A percentile compares a stretch with the other conserved stretches of the same genome.
phyloP scores from a whole-genome alignment of 108 stramenopile genomes.

The Fragilaria crotonensis region DNA sequence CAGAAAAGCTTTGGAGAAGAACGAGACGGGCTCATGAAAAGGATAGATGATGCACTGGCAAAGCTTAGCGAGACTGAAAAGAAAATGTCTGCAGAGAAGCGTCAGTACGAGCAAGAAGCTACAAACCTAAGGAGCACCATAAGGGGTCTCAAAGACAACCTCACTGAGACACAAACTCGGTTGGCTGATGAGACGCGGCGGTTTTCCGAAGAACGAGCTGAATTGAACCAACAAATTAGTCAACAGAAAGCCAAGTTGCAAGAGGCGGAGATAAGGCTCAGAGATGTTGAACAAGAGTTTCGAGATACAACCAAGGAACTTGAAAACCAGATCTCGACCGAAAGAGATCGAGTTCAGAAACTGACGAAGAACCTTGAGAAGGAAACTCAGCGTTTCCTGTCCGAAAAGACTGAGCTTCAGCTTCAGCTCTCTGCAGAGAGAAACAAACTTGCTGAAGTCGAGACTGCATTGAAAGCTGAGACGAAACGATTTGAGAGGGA shows the following conservation, averaged over 20 bases:
- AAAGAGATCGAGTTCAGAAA: conserved; percentile 9
- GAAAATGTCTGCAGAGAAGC: neutral
- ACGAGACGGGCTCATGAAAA: conserved; percentile 1
- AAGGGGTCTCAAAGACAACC: conserved; percentile 5
- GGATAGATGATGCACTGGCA: conserved; percentile 4
- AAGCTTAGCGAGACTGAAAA: neutral
- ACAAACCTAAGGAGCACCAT: conserved; percentile 12
- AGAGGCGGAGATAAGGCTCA: neutral
- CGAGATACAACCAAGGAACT: conserved; percentile 7
- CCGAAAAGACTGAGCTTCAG: conserved; percentile 20
- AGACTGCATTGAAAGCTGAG: conserved; percentile 2
- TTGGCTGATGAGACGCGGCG: conserved; percentile 1
- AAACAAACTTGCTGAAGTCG: neutral
- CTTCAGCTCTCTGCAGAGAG: conserved; percentile 15
- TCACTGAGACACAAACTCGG: neutral
- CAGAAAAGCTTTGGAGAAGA: conserved; percentile 5
- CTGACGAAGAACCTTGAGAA: conserved; percentile 18
- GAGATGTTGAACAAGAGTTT: conserved; percentile 13
- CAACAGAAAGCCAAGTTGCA: conserved; percentile 6
- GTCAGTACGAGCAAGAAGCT: neutral
- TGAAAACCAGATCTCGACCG: conserved; percentile 19
- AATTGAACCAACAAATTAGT: neutral
- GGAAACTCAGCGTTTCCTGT: conserved; percentile 16
- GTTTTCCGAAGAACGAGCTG: neutral
- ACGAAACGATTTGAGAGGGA: conserved; percentile 3